phyloP scores from a whole-genome alignment of 306 rosid species.

The Vachellia collinsii region DNA sequence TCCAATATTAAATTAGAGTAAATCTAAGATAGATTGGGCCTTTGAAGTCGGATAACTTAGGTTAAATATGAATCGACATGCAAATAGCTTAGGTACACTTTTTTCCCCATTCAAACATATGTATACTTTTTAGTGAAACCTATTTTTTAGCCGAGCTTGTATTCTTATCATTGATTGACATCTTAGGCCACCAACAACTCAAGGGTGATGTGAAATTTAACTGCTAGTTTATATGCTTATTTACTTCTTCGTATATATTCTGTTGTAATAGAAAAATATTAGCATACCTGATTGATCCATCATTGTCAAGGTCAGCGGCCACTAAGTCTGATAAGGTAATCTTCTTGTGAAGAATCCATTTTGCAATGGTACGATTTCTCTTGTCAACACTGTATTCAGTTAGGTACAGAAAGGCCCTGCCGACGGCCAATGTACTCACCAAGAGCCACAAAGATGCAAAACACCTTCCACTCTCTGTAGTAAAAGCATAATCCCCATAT shows the following conservation, averaged over 20 bases:
- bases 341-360: conserved; percentile 72
- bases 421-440: conserved; percentile 70
- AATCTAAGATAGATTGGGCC: neutral
- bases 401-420: conserved; percentile 68
- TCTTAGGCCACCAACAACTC: neutral
- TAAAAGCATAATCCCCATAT: conserved; percentile 67
- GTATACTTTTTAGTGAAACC: neutral
- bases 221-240: neutral
- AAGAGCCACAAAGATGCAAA: conserved; percentile 73
- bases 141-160: neutral
- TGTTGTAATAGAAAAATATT: neutral
- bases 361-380: conserved; percentile 59
- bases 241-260: neutral
- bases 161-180: neutral
- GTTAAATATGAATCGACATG: neutral
- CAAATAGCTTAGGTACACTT: neutral
- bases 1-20: neutral
- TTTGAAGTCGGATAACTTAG: neutral
- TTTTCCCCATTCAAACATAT: neutral
- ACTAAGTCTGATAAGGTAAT: conserved; percentile 61
- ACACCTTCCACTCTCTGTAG: conserved; percentile 55
- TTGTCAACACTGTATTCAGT: conserved; percentile 68
- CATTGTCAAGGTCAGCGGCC: conserved; percentile 75
- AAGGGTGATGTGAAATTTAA: neutral
- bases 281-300: conserved; percentile 79